Percentiles rank a stretch among this genome's conserved stretches.
Conservation (phyloP, 768 basidiomycete genomes). For the Suillus spraguei region DNA sequence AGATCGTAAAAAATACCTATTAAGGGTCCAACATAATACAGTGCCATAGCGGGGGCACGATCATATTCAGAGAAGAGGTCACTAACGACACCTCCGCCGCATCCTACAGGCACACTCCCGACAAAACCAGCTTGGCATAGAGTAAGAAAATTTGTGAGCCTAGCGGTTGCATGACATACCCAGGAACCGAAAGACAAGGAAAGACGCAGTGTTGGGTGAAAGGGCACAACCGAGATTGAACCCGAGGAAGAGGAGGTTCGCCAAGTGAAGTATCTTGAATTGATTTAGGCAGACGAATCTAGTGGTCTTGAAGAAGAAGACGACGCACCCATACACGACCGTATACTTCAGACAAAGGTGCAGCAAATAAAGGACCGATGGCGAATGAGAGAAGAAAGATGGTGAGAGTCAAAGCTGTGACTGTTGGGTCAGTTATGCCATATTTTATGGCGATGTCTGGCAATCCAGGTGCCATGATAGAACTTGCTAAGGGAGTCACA, state of each 20-base stretch:
- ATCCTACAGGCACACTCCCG: conserved; percentile 65
- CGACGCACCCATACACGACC: conserved; percentile 43
- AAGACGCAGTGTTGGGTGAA: conserved; percentile 52
- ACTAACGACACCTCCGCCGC: conserved; percentile 64
- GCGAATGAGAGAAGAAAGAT: conserved; percentile 1
- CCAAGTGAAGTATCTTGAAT: conserved; percentile 49
- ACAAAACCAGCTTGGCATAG: conserved; percentile 54
- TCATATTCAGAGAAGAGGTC: conserved; percentile 56
- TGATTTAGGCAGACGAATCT: conserved; percentile 21
- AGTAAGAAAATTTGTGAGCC: background rate
- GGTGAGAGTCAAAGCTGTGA: background rate
- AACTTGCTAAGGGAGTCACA: conserved; percentile 2
- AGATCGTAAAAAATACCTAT: conserved; percentile 39
- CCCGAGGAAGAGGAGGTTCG: background rate
- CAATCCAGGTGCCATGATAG: conserved; percentile 1
- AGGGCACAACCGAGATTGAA: conserved; percentile 50
- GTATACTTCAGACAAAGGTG: conserved; percentile 28
- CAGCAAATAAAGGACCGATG: background rate
- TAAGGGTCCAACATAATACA: conserved; percentile 66
- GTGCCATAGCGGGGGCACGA: conserved; percentile 68
- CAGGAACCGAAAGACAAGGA: conserved; percentile 71
- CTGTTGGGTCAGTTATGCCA: background rate
- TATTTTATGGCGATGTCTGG: background rate
- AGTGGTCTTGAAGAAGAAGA: background rate
- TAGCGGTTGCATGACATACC: conserved; percentile 38